Conservation (phyloP, 2,329 filamentous ascomycete genomes). For the Cladosporium sp. region DNA sequence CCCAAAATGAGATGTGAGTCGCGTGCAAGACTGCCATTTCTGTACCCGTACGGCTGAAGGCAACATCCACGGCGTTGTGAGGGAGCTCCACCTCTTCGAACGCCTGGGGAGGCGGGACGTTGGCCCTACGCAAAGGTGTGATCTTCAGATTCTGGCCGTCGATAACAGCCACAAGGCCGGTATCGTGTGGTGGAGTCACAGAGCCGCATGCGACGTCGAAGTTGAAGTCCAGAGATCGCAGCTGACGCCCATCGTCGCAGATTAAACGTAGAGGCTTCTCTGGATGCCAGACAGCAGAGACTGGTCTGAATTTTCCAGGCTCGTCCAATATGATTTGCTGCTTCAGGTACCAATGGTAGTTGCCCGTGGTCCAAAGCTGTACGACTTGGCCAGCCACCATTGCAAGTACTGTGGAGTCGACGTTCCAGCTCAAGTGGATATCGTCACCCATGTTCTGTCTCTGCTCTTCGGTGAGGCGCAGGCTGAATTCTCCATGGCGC, state of each 20-base stretch:
- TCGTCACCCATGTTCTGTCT: conserved; percentile 51
- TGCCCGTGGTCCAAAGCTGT: conserved; percentile 96
- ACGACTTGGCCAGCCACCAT: conserved; percentile 68
- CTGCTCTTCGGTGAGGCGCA: conserved; percentile 62
- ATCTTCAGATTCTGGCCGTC: conserved; percentile 79
- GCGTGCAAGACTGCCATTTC: conserved; percentile 70
- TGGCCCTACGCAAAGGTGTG: conserved; percentile 78
- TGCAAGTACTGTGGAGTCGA: conserved; percentile 84
- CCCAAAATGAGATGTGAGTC: conserved; percentile 62
- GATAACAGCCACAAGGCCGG: conserved; percentile 65
- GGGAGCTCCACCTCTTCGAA: conserved; percentile 66
- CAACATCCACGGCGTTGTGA: conserved; percentile 66
- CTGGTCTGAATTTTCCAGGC: background rate
- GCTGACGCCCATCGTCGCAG: conserved; percentile 12
- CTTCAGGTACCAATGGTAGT: conserved; percentile 98
- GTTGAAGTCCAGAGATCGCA: conserved; percentile 55
- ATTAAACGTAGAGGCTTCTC: conserved; percentile 73
- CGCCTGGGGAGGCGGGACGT: conserved; percentile 90
- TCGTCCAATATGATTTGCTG: conserved; percentile 61
- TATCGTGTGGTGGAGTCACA: conserved; percentile 66
- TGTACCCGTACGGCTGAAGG: conserved; percentile 62
- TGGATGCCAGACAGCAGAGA: conserved; percentile 64
- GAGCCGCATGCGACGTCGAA: conserved; percentile 67
- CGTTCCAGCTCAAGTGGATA: conserved; percentile 78
- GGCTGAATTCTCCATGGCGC: conserved; percentile 87